Evolutionary conservation across 1,139 yeast species (phyloP).

Genomic region (Debaryomyces psychrophilus): DNA sequence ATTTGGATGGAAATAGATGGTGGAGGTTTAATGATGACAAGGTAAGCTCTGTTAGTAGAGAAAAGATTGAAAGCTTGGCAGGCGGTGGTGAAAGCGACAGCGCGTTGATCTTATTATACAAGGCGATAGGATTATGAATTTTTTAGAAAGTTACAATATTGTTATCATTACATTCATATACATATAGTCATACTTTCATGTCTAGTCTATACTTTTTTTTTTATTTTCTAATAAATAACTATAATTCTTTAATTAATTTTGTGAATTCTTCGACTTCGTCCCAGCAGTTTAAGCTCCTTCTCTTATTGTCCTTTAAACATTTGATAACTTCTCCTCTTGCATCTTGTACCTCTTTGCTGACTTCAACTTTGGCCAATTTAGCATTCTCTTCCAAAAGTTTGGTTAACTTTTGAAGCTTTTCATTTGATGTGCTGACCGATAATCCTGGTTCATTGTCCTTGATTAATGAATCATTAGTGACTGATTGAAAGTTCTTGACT

Average conservation of each 20-base stretch:
- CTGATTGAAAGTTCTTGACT: constrained; percentile 54
- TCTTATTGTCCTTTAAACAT: constrained; percentile 72
- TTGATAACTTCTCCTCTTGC: constrained; percentile 62
- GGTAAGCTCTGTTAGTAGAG: constrained; percentile 75
- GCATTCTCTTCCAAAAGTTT: constrained; percentile 51
- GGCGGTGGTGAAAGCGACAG: constrained; percentile 99
- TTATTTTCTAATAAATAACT: constrained; percentile 13
- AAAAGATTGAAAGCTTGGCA: constrained; percentile 79
- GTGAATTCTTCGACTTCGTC: constrained; percentile 80
- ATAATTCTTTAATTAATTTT: constrained; percentile 45
- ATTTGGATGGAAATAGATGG: constrained; percentile 74
- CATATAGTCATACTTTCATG: constrained; percentile 6
- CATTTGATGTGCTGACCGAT: constrained; percentile 39
- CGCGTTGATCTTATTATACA: constrained; percentile 85
- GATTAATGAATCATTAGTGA: constrained; percentile 47
- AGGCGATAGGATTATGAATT: constrained; percentile 63
- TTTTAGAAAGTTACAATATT: constrained; percentile 11
- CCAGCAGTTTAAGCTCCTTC: constrained; percentile 84
- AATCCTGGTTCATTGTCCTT: constrained; percentile 34
- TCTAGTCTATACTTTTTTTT: constrained; percentile 6
- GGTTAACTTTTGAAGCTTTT: constrained; percentile 47
- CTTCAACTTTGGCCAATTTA: constrained; percentile 43
- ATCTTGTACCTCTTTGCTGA: constrained; percentile 32
- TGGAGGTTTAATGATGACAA: constrained; percentile 94
- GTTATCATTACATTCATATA: constrained; percentile 4